Base-by-base conservation (phyloP, 306 rosid species). In the Castanea crenata region DNA sequence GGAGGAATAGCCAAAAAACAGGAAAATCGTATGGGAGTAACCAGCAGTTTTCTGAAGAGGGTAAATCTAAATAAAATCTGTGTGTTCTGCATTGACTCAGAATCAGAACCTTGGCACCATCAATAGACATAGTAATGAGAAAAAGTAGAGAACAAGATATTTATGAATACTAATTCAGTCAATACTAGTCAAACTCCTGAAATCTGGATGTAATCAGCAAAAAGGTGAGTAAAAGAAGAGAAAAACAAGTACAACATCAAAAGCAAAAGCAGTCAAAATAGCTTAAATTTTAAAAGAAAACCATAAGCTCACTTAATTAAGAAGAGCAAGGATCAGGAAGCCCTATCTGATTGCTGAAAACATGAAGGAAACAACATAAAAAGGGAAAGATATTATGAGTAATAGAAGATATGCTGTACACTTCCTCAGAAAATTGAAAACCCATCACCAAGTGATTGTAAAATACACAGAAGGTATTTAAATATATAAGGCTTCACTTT, bases 1-100 rank as follows among this genome's bases (percentile, higher is more conserved):
- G 73, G 77, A 74, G 71, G 59, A 79, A 25, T 51, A 71, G 9
- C 78, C 31, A 75, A 58, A 77, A 70, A 74, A 19, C 29, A 27
- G 49, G 44, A 79, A 23, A 86, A 71, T 23, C 23, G 72, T 57
- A 54, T 64, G 35, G 35, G 58, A 80, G 10, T 76, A 41, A 70
- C 59, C 44, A 68, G 7, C 41, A 73, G 29, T 73, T 27, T 11
- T 18, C 35, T 49, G 67, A 75, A 54, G 16, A 21, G 19, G 23
- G 34, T 23, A 13, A 32, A 10, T 59, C 59, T 18, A 52, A 80
- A 32, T 38, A 8, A 6, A 34, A 76, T 3, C 12, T n/a, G 32
- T 32, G n/a, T 31, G 32, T 54, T 1, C 44, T 19, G 71, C 25
- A 82, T 34, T 55, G 31, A 5, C 14, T 64, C 62, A 61, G 72